These are phyloP conservation scores for Helichrysum umbraculigerum DNA, from an alignment of 129 eudicot genomes.

Conservation along the genomic window DNA sequence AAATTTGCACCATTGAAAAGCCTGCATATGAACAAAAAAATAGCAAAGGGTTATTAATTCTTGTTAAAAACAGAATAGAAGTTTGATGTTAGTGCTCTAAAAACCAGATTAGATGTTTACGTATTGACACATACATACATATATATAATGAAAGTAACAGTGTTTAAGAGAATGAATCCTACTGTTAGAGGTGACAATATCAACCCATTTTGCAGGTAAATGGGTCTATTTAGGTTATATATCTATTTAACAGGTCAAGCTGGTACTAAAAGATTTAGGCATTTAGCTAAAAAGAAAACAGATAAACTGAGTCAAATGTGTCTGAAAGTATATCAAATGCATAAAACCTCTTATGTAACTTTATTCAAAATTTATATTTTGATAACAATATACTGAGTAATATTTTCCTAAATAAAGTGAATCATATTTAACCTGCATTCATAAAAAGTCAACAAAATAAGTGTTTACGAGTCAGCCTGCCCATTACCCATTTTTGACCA, in stretches of 20 bases:
- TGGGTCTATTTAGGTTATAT: not conserved
- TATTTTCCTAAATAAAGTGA: not conserved
- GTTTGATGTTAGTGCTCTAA: constrained; percentile 1
- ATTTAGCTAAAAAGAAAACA: not conserved
- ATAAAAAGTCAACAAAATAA: not conserved
- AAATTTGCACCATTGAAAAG: constrained; percentile 14
- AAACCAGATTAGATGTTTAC: constrained; percentile 3
- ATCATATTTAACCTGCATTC: not conserved
- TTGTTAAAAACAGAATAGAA: not conserved
- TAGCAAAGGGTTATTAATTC: not conserved
- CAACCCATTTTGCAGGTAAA: not conserved
- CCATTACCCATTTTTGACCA: not conserved
- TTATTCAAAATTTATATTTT: not conserved
- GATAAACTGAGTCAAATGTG: not conserved
- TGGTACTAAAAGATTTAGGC: not conserved
- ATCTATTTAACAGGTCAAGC: not conserved
- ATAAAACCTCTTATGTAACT: not conserved
- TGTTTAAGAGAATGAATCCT: not conserved
- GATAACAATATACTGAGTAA: not conserved
- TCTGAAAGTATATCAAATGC: not conserved
- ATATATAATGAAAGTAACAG: not conserved
- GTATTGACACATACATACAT: not conserved
- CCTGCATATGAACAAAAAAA: constrained; percentile 25
- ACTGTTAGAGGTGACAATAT: not conserved
- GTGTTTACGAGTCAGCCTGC: not conserved